Conservation (phyloP, 2,329 filamentous ascomycete genomes). For the Chaetomium globosum region DNA sequence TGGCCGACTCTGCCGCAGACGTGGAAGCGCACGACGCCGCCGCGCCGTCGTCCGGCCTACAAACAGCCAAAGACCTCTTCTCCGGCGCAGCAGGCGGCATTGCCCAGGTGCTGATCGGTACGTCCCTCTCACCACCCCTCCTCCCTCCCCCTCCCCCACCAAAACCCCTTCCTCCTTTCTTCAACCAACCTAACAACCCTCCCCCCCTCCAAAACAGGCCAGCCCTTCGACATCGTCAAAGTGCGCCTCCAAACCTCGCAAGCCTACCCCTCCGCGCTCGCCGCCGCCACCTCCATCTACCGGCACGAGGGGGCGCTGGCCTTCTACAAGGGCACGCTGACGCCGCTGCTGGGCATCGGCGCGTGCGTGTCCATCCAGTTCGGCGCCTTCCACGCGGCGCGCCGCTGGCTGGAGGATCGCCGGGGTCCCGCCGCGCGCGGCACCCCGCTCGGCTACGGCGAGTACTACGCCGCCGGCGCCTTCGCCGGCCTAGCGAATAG, state of each 20-base stretch:
- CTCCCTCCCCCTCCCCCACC: conserved; percentile 22
- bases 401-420: conserved; percentile 77
- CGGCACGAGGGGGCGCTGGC: conserved; percentile 83
- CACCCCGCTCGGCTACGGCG: conserved; percentile 68
- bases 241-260: conserved; percentile 90
- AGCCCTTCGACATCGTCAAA: conserved; percentile 90
- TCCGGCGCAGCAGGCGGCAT: conserved; percentile 88
- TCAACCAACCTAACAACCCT: conserved; percentile 1
- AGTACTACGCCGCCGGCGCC: conserved; percentile 89
- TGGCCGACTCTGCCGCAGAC: conserved; percentile 46
- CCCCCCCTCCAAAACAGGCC: conserved; percentile 49
- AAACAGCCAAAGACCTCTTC: conserved; percentile 85
- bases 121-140: conserved; percentile 43
- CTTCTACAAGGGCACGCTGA: conserved; percentile 98
- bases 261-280: conserved; percentile 76
- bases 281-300: conserved; percentile 82
- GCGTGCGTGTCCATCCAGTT: conserved; percentile 99
- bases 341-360: conserved; percentile 91
- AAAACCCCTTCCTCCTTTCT: conserved; percentile 2
- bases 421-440: conserved; percentile 56
- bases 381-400: conserved; percentile 91
- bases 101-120: conserved; percentile 91
- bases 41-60: conserved; percentile 44
- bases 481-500: conserved; percentile 93
- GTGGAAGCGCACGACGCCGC: conserved; percentile 41